A percentile compares a stretch with the other conserved stretches of the same genome.
Evolutionary conservation across 345 rosid genomes (phyloP).

Genomic region (Eucalyptus globulus): DNA sequence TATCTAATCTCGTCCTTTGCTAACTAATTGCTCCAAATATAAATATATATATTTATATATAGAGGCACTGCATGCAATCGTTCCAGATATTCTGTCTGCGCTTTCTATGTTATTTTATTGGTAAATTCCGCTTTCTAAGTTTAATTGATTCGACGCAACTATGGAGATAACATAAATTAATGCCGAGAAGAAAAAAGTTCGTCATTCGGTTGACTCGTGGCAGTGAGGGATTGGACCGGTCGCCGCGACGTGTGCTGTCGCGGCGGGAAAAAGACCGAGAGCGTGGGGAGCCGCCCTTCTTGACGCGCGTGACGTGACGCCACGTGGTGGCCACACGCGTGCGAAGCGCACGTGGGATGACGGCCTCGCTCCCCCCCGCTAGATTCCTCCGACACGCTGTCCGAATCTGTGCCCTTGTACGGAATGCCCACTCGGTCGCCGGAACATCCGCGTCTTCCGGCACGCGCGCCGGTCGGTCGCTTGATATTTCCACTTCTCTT

Average conservation of each 20-base stretch:
- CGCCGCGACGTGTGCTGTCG: neutral
- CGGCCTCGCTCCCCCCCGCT: neutral
- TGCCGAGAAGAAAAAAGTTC: neutral
- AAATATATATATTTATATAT: fast-evolving
- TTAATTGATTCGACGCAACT: neutral
- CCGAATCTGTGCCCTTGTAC: neutral
- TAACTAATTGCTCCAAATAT: neutral
- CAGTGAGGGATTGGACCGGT: neutral
- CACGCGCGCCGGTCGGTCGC: neutral
- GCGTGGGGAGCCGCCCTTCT: neutral
- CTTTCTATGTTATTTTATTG: neutral
- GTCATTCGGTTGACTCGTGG: neutral
- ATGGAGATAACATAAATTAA: neutral
- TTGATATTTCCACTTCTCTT: neutral
- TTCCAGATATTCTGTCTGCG: neutral
- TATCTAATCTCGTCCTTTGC: neutral
- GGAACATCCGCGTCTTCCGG: neutral
- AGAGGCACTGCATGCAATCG: neutral
- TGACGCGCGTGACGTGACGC: neutral
- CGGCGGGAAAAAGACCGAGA: neutral
- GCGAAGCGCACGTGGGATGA: neutral
- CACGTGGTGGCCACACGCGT: neutral
- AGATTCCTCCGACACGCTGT: neutral
- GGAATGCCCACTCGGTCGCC: neutral
- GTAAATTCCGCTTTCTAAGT: neutral